phyloP scores from a whole-genome alignment of 208 protist genomes.

The Trichomonas vaginalis region DNA sequence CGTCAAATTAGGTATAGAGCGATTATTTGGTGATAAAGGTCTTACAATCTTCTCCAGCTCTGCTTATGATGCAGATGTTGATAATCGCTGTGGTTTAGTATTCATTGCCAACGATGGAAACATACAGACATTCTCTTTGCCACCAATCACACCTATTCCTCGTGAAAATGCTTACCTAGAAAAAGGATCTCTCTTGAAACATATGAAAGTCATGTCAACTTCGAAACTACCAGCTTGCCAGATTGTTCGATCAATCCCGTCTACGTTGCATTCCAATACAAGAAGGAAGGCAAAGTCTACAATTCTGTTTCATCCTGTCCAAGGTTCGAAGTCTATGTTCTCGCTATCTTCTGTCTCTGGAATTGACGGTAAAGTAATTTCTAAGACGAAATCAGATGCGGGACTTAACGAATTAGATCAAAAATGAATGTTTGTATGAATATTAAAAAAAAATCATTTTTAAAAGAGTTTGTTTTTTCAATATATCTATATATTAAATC shows the following conservation, averaged over 20 bases:
- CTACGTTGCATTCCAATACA: background rate
- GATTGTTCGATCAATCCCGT: background rate
- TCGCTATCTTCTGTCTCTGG: background rate
- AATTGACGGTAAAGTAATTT: background rate
- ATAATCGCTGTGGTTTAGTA: background rate
- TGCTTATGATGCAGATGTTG: background rate
- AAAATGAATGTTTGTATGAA: too few species aligned
- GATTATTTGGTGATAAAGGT: background rate
- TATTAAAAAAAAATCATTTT: too few species aligned
- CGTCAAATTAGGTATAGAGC: background rate
- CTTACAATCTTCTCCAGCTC: background rate
- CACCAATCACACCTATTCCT: background rate
- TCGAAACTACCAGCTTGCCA: background rate
- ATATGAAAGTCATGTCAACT: background rate
- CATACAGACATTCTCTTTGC: background rate
- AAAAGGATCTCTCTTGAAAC: background rate
- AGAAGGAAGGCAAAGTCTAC: background rate
- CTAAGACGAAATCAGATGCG: background rate
- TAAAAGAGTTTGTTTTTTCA: too few species aligned
- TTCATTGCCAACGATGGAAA: background rate
- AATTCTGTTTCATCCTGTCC: background rate
- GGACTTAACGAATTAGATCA: background rate
- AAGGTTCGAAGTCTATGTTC: background rate
- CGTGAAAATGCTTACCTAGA: background rate
- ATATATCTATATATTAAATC: too few species aligned